Evolutionary conservation across 495 filamentous ascomycete species (phyloP).

Genomic region (Hypoxylon rickii): DNA sequence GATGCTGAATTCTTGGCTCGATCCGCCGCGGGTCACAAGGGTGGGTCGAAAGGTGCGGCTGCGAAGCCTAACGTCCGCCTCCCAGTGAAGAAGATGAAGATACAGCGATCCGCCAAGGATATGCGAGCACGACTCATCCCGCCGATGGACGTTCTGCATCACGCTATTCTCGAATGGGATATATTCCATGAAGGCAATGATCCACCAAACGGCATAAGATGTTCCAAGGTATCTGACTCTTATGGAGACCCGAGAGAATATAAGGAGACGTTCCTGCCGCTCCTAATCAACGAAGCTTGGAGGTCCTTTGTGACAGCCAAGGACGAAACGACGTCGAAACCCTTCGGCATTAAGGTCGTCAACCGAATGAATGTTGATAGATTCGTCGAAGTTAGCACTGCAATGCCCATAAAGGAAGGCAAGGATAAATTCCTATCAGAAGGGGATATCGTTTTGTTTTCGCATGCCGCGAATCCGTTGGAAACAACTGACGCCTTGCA

Average conservation of each 20-base stretch:
- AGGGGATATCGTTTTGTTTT: slow-evolving; percentile 87
- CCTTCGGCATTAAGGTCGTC: slow-evolving; percentile 81
- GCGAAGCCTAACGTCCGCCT: slow-evolving; percentile 61
- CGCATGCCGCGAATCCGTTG: slow-evolving; percentile 68
- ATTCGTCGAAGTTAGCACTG: slow-evolving; percentile 87
- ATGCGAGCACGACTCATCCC: slow-evolving; percentile 91
- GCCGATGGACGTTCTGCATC: slow-evolving; percentile 83
- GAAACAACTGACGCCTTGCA: slow-evolving; percentile 67
- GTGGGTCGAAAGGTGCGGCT: slow-evolving; percentile 39
- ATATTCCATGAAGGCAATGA: slow-evolving; percentile 85
- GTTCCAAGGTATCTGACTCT: slow-evolving; percentile 71
- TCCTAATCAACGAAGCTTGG: slow-evolving; percentile 94
- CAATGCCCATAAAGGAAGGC: slow-evolving; percentile 68
- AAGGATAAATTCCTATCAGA: slow-evolving; percentile 76
- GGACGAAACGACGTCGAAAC: slow-evolving; percentile 78
- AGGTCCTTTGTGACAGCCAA: slow-evolving; percentile 87
- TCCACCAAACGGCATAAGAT: slow-evolving; percentile 75
- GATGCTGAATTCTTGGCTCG: slow-evolving; percentile 52
- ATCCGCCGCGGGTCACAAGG: slow-evolving; percentile 50
- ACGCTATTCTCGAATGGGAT: slow-evolving; percentile 87
- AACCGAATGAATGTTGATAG: slow-evolving; percentile 88
- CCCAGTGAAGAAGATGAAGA: slow-evolving; percentile 79
- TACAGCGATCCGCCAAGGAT: slow-evolving; percentile 80
- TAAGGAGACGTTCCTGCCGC: slow-evolving; percentile 85
- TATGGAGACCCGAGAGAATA: slow-evolving; percentile 79